Base-by-base conservation (phyloP, 2,329 filamentous ascomycete genomes). In the Elsinoe necatrix region DNA sequence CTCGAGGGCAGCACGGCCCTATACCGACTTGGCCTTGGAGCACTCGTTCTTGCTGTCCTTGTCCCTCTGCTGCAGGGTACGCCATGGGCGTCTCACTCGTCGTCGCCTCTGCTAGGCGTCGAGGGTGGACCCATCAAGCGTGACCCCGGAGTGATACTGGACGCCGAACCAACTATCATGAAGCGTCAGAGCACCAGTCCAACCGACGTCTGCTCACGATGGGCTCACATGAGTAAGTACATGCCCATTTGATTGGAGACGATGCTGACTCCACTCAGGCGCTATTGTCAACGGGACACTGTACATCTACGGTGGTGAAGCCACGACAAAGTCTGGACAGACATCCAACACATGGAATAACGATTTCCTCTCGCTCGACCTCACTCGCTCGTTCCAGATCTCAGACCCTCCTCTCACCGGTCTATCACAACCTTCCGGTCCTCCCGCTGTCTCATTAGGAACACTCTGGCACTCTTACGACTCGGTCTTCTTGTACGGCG, bases 241-340 rank as follows among this genome's bases (percentile, higher is more conserved):
- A 7, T 34, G 20, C 3, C 1, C 6, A 2, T 50, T 1, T 9
- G 4, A 16, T 48, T 39, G n/a, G 41, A 29, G 21, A 56, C 35
- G 25, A 55, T 61, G 65, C 45, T 64, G 58, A 57, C 23, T 61
- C 61, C 51, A 7, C 16, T 7, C 21, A 80, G 81, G 76, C 59
- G 82, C 87, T 2, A 67, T 86, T 34, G 76, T 91, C 14, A 89
- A 89, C 61, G 86, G 86, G 12, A 90, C 85, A 0, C 66, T 90
- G 2, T 91, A 88, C 66, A 79, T 89, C 56, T 91, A 89, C 62
- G 87, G 87, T 34, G 87, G 87, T 23, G 78, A 85, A 62, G 78
- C 81, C 12, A 85, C 77, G 51, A 79, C 75, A 1, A 68, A 76
- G 14, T 68, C 76, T 12, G 76, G 77, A 34, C 86, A 90, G 63